Conservation (phyloP, 805 yeast species). For the Metschnikowia orientalis region DNA sequence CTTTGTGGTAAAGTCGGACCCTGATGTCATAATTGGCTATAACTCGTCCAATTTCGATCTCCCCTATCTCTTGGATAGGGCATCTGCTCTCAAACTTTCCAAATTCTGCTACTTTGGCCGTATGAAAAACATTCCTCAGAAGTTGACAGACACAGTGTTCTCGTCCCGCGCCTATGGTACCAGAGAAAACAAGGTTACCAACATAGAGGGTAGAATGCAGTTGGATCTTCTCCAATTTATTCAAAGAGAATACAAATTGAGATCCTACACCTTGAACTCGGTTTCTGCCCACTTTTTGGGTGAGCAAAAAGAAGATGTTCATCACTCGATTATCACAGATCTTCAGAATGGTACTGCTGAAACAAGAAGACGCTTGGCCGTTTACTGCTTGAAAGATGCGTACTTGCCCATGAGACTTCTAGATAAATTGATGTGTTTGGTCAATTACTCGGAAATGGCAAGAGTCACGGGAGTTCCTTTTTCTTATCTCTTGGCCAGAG, state of each 20-base stretch:
- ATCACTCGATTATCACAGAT: slow-evolving; percentile 92
- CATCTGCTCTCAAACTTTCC: slow-evolving; percentile 60
- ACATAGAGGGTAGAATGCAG: slow-evolving; percentile 95
- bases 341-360: slow-evolving; percentile 89
- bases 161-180: slow-evolving; percentile 96
- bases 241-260: slow-evolving; percentile 89
- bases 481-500: slow-evolving; percentile 80
- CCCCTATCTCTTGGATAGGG: slow-evolving; percentile 88
- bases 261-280: slow-evolving; percentile 92
- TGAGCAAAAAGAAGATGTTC: slow-evolving; percentile 98
- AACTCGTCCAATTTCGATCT: slow-evolving; percentile 92
- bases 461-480: slow-evolving; percentile 99
- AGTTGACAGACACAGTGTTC: slow-evolving; percentile 74
- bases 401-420: slow-evolving; percentile 81
- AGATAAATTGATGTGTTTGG: slow-evolving; percentile 93
- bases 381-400: slow-evolving; percentile 95
- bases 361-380: slow-evolving; percentile 91
- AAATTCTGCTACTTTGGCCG: slow-evolving; percentile 88
- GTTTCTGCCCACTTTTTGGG: slow-evolving; percentile 91
- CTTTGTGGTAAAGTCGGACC: slow-evolving; percentile 79
- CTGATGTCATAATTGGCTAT: slow-evolving; percentile 96
- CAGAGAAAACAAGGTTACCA: slow-evolving; percentile 83
- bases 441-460: slow-evolving; percentile 98
- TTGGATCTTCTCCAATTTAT: slow-evolving; percentile 87
- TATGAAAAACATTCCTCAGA: slow-evolving; percentile 62